These are phyloP conservation scores for Colletotrichum endophyticum DNA, from an alignment of 2,329 filamentous ascomycete species.

Conservation along the genomic window DNA sequence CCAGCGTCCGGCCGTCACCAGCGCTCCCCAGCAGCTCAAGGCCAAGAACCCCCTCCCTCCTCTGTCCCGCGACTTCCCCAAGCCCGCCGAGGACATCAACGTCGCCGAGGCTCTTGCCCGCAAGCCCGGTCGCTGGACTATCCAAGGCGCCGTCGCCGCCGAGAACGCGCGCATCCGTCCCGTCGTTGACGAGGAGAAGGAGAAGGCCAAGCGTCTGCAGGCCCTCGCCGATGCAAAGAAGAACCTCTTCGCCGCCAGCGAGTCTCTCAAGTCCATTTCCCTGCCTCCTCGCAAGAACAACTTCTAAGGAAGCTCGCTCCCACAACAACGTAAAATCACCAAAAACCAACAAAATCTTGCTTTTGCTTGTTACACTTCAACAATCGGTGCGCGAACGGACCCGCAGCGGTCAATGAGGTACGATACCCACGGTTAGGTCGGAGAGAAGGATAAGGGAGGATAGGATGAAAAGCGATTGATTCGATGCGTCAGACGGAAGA, in stretches of 20 bases:
- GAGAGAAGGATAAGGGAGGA: background rate
- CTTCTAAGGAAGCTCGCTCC: background rate
- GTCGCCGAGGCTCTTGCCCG: slow-evolving; percentile 48
- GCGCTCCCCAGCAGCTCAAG: background rate
- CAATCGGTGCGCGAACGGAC: slow-evolving; percentile 1
- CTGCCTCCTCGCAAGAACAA: slow-evolving; percentile 2
- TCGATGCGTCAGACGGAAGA: background rate
- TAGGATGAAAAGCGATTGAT: background rate
- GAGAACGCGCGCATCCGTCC: slow-evolving; percentile 26
- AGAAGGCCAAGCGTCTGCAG: slow-evolving; percentile 38
- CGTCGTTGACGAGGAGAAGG: slow-evolving; percentile 30
- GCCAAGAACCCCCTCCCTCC: slow-evolving; percentile 37
- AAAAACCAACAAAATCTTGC: background rate
- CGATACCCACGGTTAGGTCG: slow-evolving; percentile 14
- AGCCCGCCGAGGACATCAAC: slow-evolving; percentile 42
- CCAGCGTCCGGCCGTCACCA: slow-evolving; percentile 5
- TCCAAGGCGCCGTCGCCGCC: slow-evolving; percentile 38
- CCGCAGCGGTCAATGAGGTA: background rate
- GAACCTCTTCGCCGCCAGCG: slow-evolving; percentile 46
- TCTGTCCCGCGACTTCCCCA: slow-evolving; percentile 42
- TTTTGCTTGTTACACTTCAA: slow-evolving; percentile 4
- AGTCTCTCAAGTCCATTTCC: slow-evolving; percentile 13
- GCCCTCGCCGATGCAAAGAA: slow-evolving; percentile 53
- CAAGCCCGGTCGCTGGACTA: slow-evolving; percentile 46
- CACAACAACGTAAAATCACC: background rate